Percentiles rank a stretch among this genome's conserved stretches.
Conservation (phyloP, 139 green algal species). For the Coelastrella sp. region DNA sequence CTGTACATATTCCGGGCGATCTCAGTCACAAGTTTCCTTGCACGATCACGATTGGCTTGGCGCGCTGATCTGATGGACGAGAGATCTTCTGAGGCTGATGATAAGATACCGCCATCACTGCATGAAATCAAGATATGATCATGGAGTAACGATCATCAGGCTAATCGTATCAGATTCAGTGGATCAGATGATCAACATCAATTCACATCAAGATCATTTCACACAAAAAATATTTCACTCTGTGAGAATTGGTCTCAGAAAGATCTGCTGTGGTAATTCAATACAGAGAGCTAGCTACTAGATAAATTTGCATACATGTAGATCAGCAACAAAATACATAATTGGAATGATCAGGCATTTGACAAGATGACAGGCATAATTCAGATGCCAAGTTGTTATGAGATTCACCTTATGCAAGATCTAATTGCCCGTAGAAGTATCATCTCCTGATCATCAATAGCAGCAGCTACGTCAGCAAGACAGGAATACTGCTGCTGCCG, state of each 20-base stretch:
- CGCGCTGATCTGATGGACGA: slow-evolving; percentile 54
- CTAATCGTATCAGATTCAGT: too few species aligned
- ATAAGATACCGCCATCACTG: slow-evolving; percentile 51
- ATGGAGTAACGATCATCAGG: too few species aligned
- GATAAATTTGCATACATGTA: too few species aligned
- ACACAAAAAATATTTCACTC: too few species aligned
- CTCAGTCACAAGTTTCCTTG: slow-evolving; percentile 61
- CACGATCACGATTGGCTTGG: slow-evolving; percentile 55
- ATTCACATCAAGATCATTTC: too few species aligned
- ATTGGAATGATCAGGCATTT: too few species aligned
- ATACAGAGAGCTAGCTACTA: too few species aligned
- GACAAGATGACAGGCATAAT: not conserved
- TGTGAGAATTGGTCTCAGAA: too few species aligned
- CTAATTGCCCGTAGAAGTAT: slow-evolving; percentile 21
- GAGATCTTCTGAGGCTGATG: slow-evolving; percentile 63
- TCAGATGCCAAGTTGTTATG: not conserved
- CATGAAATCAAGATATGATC: too few species aligned
- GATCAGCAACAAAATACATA: too few species aligned
- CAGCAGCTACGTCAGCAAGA: slow-evolving; percentile 58
- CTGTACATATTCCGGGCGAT: slow-evolving; percentile 56
- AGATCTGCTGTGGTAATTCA: too few species aligned
- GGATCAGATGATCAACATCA: too few species aligned
- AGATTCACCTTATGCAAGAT: slow-evolving; percentile 31
- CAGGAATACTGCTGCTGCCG: slow-evolving; percentile 43
- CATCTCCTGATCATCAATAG: slow-evolving; percentile 57